phyloP scores from a whole-genome alignment of 2,329 filamentous ascomycete species.

The Nannizziopsis barbatae region DNA sequence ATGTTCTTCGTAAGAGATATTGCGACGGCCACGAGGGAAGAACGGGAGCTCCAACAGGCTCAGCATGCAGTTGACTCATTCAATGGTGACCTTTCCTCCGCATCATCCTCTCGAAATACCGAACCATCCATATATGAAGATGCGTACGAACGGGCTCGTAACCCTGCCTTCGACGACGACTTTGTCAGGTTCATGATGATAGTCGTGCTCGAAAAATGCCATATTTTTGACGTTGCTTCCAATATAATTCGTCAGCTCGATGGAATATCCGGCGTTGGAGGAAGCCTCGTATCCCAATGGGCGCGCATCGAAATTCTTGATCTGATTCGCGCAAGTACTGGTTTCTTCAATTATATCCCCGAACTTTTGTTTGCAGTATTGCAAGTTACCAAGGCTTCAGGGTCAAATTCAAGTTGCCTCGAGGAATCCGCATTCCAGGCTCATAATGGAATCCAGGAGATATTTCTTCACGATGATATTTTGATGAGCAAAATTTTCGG shows the following conservation, averaged over 20 bases:
- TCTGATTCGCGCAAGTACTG: conserved; percentile 55
- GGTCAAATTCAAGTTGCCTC: conserved; percentile 17
- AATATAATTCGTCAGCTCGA: conserved; percentile 36
- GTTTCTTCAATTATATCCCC: conserved; percentile 58
- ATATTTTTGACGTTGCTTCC: conserved; percentile 40
- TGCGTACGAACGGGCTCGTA: conserved; percentile 36
- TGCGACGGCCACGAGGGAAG: conserved; percentile 51
- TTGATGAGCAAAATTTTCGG: conserved; percentile 52
- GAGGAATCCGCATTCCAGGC: conserved; percentile 15
- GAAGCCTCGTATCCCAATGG: conserved; percentile 48
- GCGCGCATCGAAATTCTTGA: conserved; percentile 57
- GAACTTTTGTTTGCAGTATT: conserved; percentile 59
- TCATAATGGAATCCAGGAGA: conserved; percentile 33
- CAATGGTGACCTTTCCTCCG: conserved; percentile 28
- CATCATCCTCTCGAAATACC: conserved; percentile 21
- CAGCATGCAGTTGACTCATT: conserved; percentile 33
- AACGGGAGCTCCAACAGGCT: conserved; percentile 34
- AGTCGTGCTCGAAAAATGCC: conserved; percentile 37
- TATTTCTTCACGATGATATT: conserved; percentile 46
- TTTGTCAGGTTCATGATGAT: conserved; percentile 38
- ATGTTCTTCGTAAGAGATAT: conserved; percentile 57
- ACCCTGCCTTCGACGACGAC: conserved; percentile 35
- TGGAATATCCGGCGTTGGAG: conserved; percentile 38
- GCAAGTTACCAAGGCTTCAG: conserved; percentile 46
- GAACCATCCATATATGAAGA: conserved; percentile 39